Evolutionary conservation across 257 asterid genomes (phyloP).

Genomic region (Solanum clarkiae): DNA sequence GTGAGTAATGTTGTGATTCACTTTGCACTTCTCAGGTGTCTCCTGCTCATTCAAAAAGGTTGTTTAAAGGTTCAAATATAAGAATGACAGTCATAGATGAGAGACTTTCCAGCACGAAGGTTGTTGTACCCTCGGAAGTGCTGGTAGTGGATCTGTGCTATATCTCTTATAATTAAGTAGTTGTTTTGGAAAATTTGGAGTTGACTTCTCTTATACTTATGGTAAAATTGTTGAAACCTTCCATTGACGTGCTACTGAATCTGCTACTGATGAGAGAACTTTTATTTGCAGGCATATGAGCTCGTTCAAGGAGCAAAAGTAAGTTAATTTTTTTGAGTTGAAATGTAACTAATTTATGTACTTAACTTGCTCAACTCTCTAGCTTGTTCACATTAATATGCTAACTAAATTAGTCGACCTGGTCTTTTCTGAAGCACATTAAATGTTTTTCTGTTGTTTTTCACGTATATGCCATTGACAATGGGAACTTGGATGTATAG

Average conservation of each 20-base stretch:
- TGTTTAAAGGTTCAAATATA: slow-evolving; percentile 17
- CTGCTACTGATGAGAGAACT: slow-evolving; percentile 9
- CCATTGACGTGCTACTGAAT: neutral
- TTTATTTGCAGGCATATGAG: slow-evolving; percentile 69
- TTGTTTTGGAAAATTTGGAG: neutral
- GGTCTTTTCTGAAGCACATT: neutral
- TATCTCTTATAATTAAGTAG: neutral
- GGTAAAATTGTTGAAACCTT: neutral
- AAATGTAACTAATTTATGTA: neutral
- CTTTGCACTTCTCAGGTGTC: slow-evolving; percentile 23
- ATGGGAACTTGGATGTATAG: slow-evolving; percentile 29
- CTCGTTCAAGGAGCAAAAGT: slow-evolving; percentile 94
- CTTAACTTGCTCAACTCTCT: neutral
- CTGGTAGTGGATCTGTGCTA: slow-evolving; percentile 37
- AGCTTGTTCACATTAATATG: neutral
- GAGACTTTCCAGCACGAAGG: slow-evolving; percentile 19
- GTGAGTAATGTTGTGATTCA: neutral
- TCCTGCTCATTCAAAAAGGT: slow-evolving; percentile 19
- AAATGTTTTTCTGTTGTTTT: neutral
- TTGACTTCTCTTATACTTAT: neutral
- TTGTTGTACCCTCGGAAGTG: slow-evolving; percentile 47
- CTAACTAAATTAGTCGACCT: neutral
- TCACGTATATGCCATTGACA: neutral
- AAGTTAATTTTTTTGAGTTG: slow-evolving; percentile 14
- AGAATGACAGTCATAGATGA: slow-evolving; percentile 53